A percentile compares a stretch with the other conserved stretches of the same genome.
Conservation (phyloP, 306 rosid species). For the Fragaria nilgerrensis region DNA sequence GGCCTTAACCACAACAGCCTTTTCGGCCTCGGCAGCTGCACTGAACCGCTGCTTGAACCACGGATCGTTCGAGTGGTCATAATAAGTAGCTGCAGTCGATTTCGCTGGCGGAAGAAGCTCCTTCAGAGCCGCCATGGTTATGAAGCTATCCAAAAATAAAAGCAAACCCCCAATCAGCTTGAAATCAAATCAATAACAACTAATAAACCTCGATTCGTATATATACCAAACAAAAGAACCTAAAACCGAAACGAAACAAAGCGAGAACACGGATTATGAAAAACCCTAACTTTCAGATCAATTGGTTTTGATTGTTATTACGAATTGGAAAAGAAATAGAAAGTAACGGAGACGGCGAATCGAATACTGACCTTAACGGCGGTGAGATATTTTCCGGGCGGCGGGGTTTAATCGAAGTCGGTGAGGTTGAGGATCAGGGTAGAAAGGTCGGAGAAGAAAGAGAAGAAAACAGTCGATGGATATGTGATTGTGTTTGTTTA, state of each 20-base stretch:
- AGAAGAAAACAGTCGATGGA: neutral
- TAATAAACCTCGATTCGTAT: neutral
- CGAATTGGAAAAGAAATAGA: neutral
- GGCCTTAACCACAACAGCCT: constrained; percentile 36
- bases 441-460: neutral
- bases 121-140: constrained; percentile 61
- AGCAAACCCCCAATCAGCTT: neutral
- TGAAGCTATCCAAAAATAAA: neutral
- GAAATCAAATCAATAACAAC: neutral
- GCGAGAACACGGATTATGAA: neutral
- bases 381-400: neutral
- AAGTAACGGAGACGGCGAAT: neutral
- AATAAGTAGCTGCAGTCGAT: constrained; percentile 53
- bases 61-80: constrained; percentile 82
- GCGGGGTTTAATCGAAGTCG: neutral
- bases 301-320: neutral
- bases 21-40: constrained; percentile 55
- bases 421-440: neutral
- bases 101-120: constrained; percentile 70
- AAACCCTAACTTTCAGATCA: neutral
- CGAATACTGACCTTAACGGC: constrained; percentile 1
- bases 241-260: neutral
- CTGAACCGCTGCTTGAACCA: constrained; percentile 86
- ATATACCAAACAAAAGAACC: neutral
- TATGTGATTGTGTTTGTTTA: neutral